Percentiles rank a stretch among this genome's conserved stretches.
Conservation (phyloP, 1,139 yeast species). For the Blastobotrys ciferrii region DNA sequence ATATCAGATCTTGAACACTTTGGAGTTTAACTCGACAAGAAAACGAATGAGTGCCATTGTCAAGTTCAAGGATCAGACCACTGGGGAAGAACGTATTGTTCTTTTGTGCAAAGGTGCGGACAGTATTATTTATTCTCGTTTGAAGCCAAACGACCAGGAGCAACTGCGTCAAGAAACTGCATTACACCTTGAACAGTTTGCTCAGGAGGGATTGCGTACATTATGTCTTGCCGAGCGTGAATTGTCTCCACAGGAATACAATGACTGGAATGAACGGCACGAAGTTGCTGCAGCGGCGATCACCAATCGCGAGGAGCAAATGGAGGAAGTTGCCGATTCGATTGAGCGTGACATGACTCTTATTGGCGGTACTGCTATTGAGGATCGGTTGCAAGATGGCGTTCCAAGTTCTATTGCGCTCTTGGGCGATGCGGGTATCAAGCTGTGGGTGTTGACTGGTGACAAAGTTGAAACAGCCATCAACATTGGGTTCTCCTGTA, state of each 20-base stretch:
- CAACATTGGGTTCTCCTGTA: conserved; percentile 93
- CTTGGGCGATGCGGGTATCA: conserved; percentile 83
- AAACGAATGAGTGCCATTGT: conserved; percentile 96
- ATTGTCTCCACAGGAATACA: conserved; percentile 57
- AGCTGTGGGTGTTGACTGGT: conserved; percentile 94
- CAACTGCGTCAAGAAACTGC: conserved; percentile 63
- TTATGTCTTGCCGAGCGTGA: conserved; percentile 85
- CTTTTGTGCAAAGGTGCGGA: conserved; percentile 93
- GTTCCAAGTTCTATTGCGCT: conserved; percentile 88
- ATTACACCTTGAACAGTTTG: conserved; percentile 78
- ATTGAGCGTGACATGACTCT: conserved; percentile 69
- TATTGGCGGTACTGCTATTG: conserved; percentile 95
- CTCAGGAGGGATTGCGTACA: conserved; percentile 94
- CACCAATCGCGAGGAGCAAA: conserved; percentile 69
- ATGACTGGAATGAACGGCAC: conserved; percentile 65
- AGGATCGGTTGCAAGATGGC: conserved; percentile 89
- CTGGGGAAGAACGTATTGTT: conserved; percentile 48
- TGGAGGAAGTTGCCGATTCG: conserved; percentile 74
- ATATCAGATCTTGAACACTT: conserved; percentile 66
- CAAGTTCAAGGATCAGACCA: conserved; percentile 50
- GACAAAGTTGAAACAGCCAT: conserved; percentile 96
- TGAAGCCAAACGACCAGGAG: conserved; percentile 29
- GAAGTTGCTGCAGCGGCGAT: conserved; percentile 70
- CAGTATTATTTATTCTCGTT: conserved; percentile 77
- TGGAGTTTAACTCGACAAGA: conserved; percentile 87